phyloP scores from a whole-genome alignment of 345 rosid genomes.

The Capsella bursapastoris region DNA sequence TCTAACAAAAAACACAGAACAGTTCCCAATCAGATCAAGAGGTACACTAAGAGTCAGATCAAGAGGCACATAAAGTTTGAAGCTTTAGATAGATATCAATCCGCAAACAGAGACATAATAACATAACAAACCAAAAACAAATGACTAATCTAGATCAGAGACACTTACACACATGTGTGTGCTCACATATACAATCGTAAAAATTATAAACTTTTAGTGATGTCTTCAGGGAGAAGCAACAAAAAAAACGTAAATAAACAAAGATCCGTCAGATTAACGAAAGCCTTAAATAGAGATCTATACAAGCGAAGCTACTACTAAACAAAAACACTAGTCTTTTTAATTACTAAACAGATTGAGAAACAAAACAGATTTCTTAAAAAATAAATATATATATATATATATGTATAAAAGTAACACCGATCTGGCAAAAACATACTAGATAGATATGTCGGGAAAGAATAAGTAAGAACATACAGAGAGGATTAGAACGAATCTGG shows the following conservation, averaged over 20 bases:
- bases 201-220: not conserved
- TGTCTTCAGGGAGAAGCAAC: conserved; percentile 39
- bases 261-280: conserved; percentile 38
- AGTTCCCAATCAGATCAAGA: conserved; percentile 16
- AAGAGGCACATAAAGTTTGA: conserved; percentile 5
- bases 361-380: not conserved
- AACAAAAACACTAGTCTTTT: conserved; percentile 15
- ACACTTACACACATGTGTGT: not conserved
- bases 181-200: not conserved
- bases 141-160: not conserved
- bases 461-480: conserved; percentile 35
- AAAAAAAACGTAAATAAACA: conserved; percentile 30
- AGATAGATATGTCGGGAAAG: conserved; percentile 29
- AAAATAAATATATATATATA: not conserved
- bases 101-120: not conserved
- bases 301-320: not conserved
- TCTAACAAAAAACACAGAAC: conserved; percentile 38
- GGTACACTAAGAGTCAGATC: not conserved
- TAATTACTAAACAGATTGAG: conserved; percentile 26
- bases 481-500: conserved; percentile 35
- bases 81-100: conserved; percentile 14
- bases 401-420: not conserved
- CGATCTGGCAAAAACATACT: conserved; percentile 28
- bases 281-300: conserved; percentile 12
- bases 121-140: conserved; percentile 16